Percentiles rank a stretch among this genome's conserved stretches.
Evolutionary conservation across 2,329 filamentous ascomycete species (phyloP).

Genomic region (Drechmeria coniospora): DNA sequence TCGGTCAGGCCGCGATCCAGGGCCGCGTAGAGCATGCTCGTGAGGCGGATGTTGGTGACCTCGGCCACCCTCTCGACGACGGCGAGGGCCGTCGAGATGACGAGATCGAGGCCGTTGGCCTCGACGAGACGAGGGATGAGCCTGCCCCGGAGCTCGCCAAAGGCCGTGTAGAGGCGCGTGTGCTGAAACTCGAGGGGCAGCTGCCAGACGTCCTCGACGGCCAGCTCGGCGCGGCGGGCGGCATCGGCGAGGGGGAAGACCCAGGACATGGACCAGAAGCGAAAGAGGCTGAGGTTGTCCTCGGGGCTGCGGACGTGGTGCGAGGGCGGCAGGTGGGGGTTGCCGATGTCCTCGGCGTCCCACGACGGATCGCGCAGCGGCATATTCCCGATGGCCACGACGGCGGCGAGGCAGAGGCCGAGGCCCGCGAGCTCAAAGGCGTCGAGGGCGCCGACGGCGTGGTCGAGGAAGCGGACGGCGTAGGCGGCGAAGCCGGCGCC

Average conservation of each 20-base stretch:
- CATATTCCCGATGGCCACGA: constrained; percentile 20
- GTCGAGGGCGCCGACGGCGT: constrained; percentile 7
- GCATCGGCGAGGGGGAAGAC: constrained; percentile 56
- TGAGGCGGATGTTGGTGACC: constrained; percentile 22
- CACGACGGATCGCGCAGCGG: constrained; percentile 20
- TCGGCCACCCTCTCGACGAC: constrained; percentile 31
- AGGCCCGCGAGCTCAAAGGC: constrained; percentile 10
- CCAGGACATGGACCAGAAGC: constrained; percentile 78
- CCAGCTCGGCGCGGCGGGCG: constrained; percentile 48
- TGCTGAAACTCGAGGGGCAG: constrained; percentile 75
- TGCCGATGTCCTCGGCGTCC: constrained; percentile 17
- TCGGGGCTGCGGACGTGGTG: constrained; percentile 51
- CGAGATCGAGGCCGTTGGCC: constrained; percentile 67
- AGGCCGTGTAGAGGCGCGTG: constrained; percentile 54
- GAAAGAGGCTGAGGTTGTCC: constrained; percentile 64
- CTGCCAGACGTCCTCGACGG: constrained; percentile 70
- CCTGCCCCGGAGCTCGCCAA: constrained; percentile 56
- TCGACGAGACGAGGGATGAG: constrained; percentile 53
- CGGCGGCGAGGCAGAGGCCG: constrained; percentile 9
- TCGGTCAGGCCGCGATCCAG: constrained; percentile 14
- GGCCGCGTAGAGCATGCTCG: constrained; percentile 19
- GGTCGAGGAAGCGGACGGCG: constrained; percentile 15
- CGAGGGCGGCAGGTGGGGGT: constrained; percentile 11
- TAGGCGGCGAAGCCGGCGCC: constrained; percentile 14
- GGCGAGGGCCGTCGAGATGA: constrained; percentile 49